phyloP scores from a whole-genome alignment of 2,329 filamentous ascomycete genomes.

The Pseudocercospora eumusae region DNA sequence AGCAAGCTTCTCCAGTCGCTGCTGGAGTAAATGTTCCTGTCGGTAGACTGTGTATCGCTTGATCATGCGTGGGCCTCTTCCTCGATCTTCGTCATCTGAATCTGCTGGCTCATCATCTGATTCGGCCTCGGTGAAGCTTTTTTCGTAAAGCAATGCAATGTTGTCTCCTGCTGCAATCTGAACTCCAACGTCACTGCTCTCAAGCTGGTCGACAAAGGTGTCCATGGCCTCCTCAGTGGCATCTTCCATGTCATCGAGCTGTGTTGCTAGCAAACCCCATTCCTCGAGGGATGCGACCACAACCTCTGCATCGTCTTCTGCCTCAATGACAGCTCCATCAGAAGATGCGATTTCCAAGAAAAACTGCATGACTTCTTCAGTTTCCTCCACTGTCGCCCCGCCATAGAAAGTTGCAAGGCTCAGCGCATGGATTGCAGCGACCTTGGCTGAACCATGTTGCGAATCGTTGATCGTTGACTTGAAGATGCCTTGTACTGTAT shows the following conservation, averaged over 20 bases:
- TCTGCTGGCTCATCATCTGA: conserved; percentile 54
- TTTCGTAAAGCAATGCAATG: conserved; percentile 81
- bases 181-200: conserved; percentile 70
- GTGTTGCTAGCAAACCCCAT: conserved; percentile 79
- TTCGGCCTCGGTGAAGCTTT: conserved; percentile 61
- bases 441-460: conserved; percentile 64
- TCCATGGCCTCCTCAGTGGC: conserved; percentile 73
- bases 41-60: conserved; percentile 70
- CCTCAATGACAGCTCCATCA: conserved; percentile 72
- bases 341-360: conserved; percentile 76
- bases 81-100: conserved; percentile 50
- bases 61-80: conserved; percentile 47
- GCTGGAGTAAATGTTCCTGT: conserved; percentile 61
- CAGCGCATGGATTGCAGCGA: conserved; percentile 71
- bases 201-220: conserved; percentile 81
- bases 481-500: conserved; percentile 59
- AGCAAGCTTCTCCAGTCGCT: conserved; percentile 61
- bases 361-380: conserved; percentile 71
- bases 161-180: conserved; percentile 77
- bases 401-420: conserved; percentile 73
- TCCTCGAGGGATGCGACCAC: conserved; percentile 74
- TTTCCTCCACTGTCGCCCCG: conserved; percentile 67
- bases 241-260: conserved; percentile 71
- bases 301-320: conserved; percentile 68
- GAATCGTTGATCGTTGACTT: conserved; percentile 68